These are phyloP conservation scores for Entophlyctis luteolus DNA, from an alignment of 192 early-diverging fungal genomes.

Conservation along the genomic window DNA sequence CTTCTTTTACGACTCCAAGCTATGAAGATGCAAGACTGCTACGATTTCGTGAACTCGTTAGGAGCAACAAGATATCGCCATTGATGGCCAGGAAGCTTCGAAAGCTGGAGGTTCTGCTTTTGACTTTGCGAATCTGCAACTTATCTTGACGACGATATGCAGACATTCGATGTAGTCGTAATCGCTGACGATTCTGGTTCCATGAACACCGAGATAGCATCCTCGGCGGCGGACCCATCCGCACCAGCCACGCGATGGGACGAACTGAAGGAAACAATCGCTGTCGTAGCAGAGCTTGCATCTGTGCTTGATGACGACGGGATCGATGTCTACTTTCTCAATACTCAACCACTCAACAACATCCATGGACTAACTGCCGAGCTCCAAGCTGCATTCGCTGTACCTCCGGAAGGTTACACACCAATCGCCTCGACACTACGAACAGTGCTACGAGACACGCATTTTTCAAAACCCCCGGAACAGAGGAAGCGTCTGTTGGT, in stretches of 20 bases:
- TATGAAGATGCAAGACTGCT: too few relatives aligned
- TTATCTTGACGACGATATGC: not conserved
- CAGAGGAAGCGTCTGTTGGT: not conserved
- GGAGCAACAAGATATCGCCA: not conserved
- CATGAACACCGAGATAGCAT: constrained; percentile 1
- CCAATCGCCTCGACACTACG: not conserved
- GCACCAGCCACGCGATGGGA: constrained; percentile 19
- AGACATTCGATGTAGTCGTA: constrained; percentile 22
- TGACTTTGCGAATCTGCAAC: not conserved
- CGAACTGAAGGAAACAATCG: constrained; percentile 9
- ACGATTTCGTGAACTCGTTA: not conserved
- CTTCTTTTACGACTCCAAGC: too few relatives aligned
- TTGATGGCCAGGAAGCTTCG: constrained; percentile 10
- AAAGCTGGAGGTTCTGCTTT: not conserved
- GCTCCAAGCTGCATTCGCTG: not conserved
- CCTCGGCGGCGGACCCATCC: not conserved
- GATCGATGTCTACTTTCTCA: constrained; percentile 22
- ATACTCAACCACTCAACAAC: constrained; percentile 3
- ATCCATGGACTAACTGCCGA: too few relatives aligned
- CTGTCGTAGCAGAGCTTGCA: constrained; percentile 9
- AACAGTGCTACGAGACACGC: constrained; percentile 9
- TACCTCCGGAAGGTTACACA: constrained; percentile 13
- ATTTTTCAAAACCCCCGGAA: not conserved
- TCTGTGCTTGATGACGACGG: constrained; percentile 2
- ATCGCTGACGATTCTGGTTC: constrained; percentile 25